phyloP scores from a whole-genome alignment of 345 rosid genomes.

The Erysimum cheiranthoides region DNA sequence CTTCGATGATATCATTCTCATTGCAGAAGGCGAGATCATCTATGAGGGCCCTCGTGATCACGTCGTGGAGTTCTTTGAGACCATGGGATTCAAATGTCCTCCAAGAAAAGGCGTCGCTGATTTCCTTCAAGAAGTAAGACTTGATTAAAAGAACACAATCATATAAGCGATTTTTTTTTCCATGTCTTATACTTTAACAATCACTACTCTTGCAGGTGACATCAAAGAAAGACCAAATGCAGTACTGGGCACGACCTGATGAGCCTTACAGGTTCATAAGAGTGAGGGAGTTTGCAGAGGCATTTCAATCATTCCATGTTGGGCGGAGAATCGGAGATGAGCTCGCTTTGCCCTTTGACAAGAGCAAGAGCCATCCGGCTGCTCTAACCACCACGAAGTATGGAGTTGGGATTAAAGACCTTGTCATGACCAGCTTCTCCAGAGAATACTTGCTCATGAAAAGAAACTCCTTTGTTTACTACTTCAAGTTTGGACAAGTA shows the following conservation, averaged over 20 bases:
- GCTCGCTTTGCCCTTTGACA: slow-evolving; percentile 62
- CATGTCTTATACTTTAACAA: slow-evolving; percentile 15
- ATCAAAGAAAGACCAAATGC: slow-evolving; percentile 79
- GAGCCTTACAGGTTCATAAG: slow-evolving; percentile 68
- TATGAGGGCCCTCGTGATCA: slow-evolving; percentile 79
- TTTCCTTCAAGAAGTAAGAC: slow-evolving; percentile 80
- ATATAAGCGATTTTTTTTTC: not conserved
- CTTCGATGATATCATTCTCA: slow-evolving; percentile 76
- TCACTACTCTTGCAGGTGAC: slow-evolving; percentile 60
- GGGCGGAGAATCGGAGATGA: slow-evolving; percentile 60
- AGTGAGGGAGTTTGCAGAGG: slow-evolving; percentile 68
- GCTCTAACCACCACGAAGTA: slow-evolving; percentile 63
- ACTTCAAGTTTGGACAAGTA: slow-evolving; percentile 73
- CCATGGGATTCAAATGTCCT: slow-evolving; percentile 78
- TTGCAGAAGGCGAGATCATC: slow-evolving; percentile 75
- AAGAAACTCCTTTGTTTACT: slow-evolving; percentile 76
- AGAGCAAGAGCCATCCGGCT: slow-evolving; percentile 71
- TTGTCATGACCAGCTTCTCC: slow-evolving; percentile 61
- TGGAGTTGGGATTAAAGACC: slow-evolving; percentile 64
- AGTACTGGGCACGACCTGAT: slow-evolving; percentile 67
- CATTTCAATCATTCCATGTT: slow-evolving; percentile 65
- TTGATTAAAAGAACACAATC: slow-evolving; percentile 5
- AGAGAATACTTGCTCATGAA: slow-evolving; percentile 76
- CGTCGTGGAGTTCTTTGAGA: slow-evolving; percentile 66
- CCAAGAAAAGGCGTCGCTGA: slow-evolving; percentile 79